A percentile compares a stretch with the other conserved stretches of the same genome.
Conservation (phyloP, 2,329 filamentous ascomycete genomes). For the Neofusicoccum umdonicola region DNA sequence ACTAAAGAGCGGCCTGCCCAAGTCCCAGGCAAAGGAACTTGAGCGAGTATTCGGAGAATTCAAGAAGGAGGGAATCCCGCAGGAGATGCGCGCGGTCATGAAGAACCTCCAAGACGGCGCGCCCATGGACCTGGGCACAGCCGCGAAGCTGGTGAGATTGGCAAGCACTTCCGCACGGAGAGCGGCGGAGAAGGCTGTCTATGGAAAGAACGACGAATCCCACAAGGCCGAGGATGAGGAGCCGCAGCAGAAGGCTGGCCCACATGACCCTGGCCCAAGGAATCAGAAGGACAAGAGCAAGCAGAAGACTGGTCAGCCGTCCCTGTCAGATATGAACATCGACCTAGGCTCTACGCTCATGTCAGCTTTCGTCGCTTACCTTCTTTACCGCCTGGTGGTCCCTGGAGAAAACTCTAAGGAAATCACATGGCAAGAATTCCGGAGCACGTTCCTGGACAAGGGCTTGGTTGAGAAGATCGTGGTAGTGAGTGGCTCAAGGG, state of each 20-base stretch:
- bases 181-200: constrained; percentile 42
- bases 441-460: constrained; percentile 90
- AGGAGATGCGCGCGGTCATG: constrained; percentile 61
- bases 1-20: constrained; percentile 59
- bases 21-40: constrained; percentile 59
- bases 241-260: constrained; percentile 43
- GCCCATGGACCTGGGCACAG: constrained; percentile 52
- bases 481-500: constrained; percentile 72
- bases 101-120: constrained; percentile 52
- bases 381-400: constrained; percentile 64
- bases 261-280: constrained; percentile 44
- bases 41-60: constrained; percentile 61
- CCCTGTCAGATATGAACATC: constrained; percentile 46
- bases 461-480: constrained; percentile 90
- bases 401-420: constrained; percentile 68
- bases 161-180: constrained; percentile 56
- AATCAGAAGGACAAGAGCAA: constrained; percentile 25
- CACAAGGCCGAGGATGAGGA: constrained; percentile 30
- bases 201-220: constrained; percentile 22
- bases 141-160: constrained; percentile 60
- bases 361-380: constrained; percentile 59
- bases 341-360: constrained; percentile 58
- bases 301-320: constrained; percentile 23
- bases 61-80: constrained; percentile 66
- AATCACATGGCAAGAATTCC: constrained; percentile 97